A percentile compares a stretch with the other conserved stretches of the same genome.
phyloP scores from a whole-genome alignment of 1,284 basidiomycete genomes.

The Naganishia sp. region DNA sequence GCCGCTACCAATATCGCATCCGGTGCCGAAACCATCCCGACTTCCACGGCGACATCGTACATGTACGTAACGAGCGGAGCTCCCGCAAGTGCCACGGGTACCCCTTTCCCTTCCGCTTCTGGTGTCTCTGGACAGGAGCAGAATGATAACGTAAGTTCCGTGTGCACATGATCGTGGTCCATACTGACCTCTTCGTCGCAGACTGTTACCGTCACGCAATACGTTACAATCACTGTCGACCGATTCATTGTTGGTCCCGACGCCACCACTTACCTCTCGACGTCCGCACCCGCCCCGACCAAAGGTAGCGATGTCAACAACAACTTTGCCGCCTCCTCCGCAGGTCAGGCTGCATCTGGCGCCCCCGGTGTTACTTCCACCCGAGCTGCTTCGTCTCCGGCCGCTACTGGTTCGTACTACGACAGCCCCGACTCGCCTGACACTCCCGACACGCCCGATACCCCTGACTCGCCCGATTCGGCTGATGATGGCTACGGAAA shows the following conservation, averaged over 20 bases:
- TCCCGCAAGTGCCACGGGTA: constrained; percentile 11
- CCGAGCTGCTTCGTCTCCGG: constrained; percentile 1
- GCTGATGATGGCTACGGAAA: constrained; percentile 5
- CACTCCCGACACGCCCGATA: constrained; percentile 26
- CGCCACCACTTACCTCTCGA: constrained; percentile 2
- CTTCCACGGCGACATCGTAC: constrained; percentile 18
- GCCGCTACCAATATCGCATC: constrained; percentile 11
- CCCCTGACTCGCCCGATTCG: constrained; percentile 18
- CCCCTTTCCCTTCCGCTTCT: constrained; percentile 14
- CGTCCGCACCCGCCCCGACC: not conserved
- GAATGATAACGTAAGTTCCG: constrained; percentile 6
- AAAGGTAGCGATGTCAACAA: not conserved
- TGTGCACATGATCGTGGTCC: not conserved
- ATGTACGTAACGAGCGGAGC: constrained; percentile 20
- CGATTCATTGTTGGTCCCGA: not conserved
- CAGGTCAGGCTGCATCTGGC: not conserved
- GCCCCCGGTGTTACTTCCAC: not conserved
- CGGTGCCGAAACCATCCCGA: not conserved
- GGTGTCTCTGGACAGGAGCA: constrained; percentile 6
- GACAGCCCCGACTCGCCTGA: constrained; percentile 26
- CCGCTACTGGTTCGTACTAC: constrained; percentile 2
- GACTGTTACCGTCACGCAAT: constrained; percentile 22
- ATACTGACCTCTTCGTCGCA: not conserved
- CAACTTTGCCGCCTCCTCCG: not conserved
- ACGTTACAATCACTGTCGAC: constrained; percentile 27